phyloP scores from a whole-genome alignment of 2,329 filamentous ascomycete genomes.

The Penicillium oxalicum region DNA sequence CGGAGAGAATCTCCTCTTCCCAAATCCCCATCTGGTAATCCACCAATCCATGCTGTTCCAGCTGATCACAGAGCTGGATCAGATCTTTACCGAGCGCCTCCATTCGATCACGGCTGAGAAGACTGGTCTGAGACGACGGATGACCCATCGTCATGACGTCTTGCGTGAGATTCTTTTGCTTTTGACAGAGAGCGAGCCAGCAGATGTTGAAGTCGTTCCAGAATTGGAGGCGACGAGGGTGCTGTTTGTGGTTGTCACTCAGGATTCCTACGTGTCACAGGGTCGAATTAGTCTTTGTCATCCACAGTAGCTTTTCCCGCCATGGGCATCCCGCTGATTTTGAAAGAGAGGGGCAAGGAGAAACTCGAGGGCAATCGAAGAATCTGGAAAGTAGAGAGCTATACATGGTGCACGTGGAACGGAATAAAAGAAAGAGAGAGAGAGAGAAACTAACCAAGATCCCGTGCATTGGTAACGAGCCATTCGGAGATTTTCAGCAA shows the following conservation, averaged over 20 bases:
- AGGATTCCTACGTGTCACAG: slow-evolving; percentile 60
- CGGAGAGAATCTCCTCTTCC: slow-evolving; percentile 82
- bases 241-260: slow-evolving; percentile 70
- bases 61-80: slow-evolving; percentile 72
- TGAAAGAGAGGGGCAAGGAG: slow-evolving; percentile 4
- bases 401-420: not conserved
- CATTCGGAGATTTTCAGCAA: slow-evolving; percentile 61
- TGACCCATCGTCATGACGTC: slow-evolving; percentile 55
- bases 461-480: slow-evolving; percentile 59
- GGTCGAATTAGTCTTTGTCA: slow-evolving; percentile 15
- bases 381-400: no score
- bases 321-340: not conserved
- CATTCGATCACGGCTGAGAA: slow-evolving; percentile 64
- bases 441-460: slow-evolving; percentile 53
- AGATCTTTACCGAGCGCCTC: slow-evolving; percentile 77
- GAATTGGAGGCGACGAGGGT: slow-evolving; percentile 70
- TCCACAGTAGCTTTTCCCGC: not conserved
- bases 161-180: slow-evolving; percentile 68
- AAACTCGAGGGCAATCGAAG: slow-evolving; percentile 4
- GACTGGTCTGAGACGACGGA: slow-evolving; percentile 51
- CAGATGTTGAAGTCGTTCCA: slow-evolving; percentile 95
- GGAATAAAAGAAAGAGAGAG: not conserved
- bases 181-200: slow-evolving; percentile 78
- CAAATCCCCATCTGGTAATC: slow-evolving; percentile 97
- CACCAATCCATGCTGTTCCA: slow-evolving; percentile 88